phyloP scores from a whole-genome alignment of 2,329 filamentous ascomycete species.

The Chlorencoelia australis region DNA sequence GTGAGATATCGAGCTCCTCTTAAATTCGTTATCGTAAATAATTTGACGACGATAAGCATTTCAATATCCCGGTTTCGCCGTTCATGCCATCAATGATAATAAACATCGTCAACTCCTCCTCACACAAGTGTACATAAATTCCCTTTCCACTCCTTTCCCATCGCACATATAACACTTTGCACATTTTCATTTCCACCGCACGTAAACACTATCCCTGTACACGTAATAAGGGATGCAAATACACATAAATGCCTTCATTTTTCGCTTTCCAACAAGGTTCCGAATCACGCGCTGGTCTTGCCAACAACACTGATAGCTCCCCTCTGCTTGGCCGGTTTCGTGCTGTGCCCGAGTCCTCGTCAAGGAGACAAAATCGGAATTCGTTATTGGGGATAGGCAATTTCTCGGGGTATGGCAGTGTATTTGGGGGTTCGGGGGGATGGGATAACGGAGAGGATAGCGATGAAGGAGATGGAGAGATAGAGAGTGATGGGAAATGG shows the following conservation, averaged over 20 bases:
- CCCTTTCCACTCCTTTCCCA: too few species aligned
- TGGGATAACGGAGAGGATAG: constrained; percentile 28
- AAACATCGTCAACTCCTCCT: too few species aligned
- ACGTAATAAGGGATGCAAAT: too few species aligned
- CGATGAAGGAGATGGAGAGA: constrained; percentile 28
- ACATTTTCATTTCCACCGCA: too few species aligned
- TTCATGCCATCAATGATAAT: too few species aligned
- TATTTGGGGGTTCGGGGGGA: constrained; percentile 27
- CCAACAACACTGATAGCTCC: constrained; percentile 41
- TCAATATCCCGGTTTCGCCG: too few species aligned
- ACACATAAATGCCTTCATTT: constrained; percentile 48
- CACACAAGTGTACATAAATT: too few species aligned
- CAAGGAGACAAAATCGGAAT: not conserved
- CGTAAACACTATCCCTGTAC: too few species aligned
- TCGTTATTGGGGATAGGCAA: constrained; percentile 35
- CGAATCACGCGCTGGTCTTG: constrained; percentile 42
- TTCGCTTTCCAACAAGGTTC: constrained; percentile 58
- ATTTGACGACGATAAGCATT: too few species aligned
- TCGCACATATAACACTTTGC: too few species aligned
- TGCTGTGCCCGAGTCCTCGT: constrained; percentile 38
- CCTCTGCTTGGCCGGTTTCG: constrained; percentile 56
- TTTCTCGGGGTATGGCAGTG: constrained; percentile 36
- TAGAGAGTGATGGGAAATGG: constrained; percentile 15
- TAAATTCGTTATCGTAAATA: too few species aligned
- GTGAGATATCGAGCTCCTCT: too few species aligned